Conservation (phyloP, 1,284 basidiomycete genomes). For the Cutaneotrichosporon dermatis region DNA sequence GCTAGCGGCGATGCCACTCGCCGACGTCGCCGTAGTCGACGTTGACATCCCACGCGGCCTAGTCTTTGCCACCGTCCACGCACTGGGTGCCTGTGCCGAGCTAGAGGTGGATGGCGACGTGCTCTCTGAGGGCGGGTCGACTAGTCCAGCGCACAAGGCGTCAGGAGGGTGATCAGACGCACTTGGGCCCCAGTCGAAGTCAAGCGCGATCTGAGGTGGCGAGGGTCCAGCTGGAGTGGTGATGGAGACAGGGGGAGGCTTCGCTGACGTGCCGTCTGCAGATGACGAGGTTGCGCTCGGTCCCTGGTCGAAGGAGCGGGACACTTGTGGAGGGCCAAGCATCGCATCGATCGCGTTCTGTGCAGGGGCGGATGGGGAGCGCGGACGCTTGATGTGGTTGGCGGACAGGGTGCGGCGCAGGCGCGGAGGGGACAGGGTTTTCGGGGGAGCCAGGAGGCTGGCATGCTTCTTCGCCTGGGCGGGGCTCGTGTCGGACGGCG, state of each 20-base stretch:
- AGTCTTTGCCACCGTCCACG: not conserved
- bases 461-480: not conserved
- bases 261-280: too few relatives aligned
- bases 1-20: too few relatives aligned
- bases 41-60: not conserved
- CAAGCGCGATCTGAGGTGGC: conserved; percentile 1
- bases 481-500: not conserved
- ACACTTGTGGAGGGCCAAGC: not conserved
- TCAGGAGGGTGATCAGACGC: not conserved
- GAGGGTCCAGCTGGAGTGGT: too few relatives aligned
- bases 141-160: not conserved
- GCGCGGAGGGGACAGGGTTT: too few relatives aligned
- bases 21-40: not conserved
- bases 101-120: not conserved
- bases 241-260: too few relatives aligned
- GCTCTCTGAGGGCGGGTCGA: too few relatives aligned
- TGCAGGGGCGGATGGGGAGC: not conserved
- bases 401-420: not conserved
- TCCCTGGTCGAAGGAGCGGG: not conserved
- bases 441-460: not conserved
- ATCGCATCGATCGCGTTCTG: too few relatives aligned
- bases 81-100: too few relatives aligned
- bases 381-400: not conserved
- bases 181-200: conserved; percentile 3
- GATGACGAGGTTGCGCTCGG: not conserved